A percentile compares a stretch with the other conserved stretches of the same genome.
phyloP scores from a whole-genome alignment of 2,329 filamentous ascomycete species.

The Fusarium setosum region DNA sequence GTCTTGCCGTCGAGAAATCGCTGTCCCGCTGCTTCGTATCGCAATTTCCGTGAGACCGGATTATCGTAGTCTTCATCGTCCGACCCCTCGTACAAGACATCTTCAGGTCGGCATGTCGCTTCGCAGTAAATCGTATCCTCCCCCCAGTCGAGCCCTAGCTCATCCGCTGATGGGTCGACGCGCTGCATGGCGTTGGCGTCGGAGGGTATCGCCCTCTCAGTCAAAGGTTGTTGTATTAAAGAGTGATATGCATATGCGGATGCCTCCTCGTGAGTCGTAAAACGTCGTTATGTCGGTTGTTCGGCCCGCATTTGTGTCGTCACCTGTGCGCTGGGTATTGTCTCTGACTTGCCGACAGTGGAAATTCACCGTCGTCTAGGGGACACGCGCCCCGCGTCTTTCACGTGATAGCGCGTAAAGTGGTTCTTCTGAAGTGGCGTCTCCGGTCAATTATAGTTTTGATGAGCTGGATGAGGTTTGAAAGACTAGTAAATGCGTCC shows the following conservation, averaged over 20 bases:
- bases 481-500: background rate
- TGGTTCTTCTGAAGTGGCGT: conserved; percentile 14
- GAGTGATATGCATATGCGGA: conserved; percentile 1
- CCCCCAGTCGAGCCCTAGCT: conserved; percentile 36
- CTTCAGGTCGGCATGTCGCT: conserved; percentile 53
- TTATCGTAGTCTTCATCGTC: conserved; percentile 66
- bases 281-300: conserved; percentile 5
- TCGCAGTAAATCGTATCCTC: conserved; percentile 60
- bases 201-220: conserved; percentile 22
- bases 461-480: background rate
- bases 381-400: conserved; percentile 44
- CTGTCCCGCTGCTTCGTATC: conserved; percentile 69
- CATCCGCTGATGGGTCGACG: conserved; percentile 16
- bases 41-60: conserved; percentile 58
- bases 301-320: conserved; percentile 22
- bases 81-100: conserved; percentile 66
- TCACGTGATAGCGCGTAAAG: conserved; percentile 53
- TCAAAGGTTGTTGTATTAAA: conserved; percentile 8
- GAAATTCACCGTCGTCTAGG: conserved; percentile 37
- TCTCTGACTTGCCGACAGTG: conserved; percentile 4
- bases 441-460: background rate
- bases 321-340: background rate
- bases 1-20: conserved; percentile 67
- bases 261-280: background rate
- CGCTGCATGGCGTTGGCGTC: conserved; percentile 26